A percentile compares a stretch with the other conserved stretches of the same genome.
Evolutionary conservation across 768 basidiomycete species (phyloP).

Genomic region (Mycena filopes): DNA sequence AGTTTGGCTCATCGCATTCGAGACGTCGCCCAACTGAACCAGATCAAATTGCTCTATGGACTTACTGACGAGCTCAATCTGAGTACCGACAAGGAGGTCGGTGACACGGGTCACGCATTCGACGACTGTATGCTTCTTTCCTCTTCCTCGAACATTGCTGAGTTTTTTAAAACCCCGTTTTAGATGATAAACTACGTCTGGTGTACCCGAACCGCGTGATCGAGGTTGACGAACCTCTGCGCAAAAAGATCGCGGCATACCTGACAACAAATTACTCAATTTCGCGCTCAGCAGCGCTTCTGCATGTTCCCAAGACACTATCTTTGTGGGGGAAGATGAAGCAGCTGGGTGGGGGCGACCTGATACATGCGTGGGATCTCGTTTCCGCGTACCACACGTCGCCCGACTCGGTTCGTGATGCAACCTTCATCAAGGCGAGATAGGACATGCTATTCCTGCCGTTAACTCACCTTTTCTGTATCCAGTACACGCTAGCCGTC

Average conservation of each 20-base stretch:
- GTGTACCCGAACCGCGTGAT: too few species aligned
- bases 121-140: background rate
- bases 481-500: background rate
- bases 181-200: too few species aligned
- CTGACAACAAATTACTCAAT: conserved; percentile 13
- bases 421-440: too few species aligned
- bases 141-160: too few species aligned
- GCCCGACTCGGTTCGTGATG: too few species aligned
- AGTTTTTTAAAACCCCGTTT: too few species aligned
- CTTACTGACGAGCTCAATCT: background rate
- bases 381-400: too few species aligned
- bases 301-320: too few species aligned
- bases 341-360: conserved; percentile 16
- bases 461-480: background rate
- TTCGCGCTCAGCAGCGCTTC: too few species aligned
- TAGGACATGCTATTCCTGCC: too few species aligned
- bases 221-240: too few species aligned
- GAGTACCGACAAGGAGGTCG: too few species aligned
- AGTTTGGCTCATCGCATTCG: conserved; percentile 26
- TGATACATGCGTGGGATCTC: conserved; percentile 23
- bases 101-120: background rate
- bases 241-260: background rate
- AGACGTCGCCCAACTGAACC: conserved; percentile 15
- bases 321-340: conserved; percentile 20
- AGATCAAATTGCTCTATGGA: conserved; percentile 3